phyloP scores from a whole-genome alignment of 192 early-diverging fungal genomes.

The Thoreauomyces humboldtii region DNA sequence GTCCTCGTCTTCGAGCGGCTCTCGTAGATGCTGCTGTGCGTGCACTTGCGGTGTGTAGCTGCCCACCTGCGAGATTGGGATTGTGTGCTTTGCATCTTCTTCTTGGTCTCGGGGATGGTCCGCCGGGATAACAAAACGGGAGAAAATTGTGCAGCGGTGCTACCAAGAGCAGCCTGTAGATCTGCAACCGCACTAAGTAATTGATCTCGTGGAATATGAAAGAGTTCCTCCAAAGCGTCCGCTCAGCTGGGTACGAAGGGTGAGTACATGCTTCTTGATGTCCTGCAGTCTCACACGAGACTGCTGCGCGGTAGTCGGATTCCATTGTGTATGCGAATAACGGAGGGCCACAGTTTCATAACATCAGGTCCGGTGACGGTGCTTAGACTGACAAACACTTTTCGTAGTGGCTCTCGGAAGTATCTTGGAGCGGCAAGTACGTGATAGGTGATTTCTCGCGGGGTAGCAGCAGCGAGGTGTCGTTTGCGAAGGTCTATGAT shows the following conservation, averaged over 20 bases:
- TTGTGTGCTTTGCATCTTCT: slow-evolving; percentile 55
- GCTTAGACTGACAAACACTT: slow-evolving; percentile 33
- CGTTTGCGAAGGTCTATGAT: slow-evolving; percentile 39
- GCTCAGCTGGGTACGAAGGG: too few relatives aligned
- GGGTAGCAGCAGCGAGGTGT: neutral
- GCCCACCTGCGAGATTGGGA: slow-evolving; percentile 72
- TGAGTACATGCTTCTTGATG: too few relatives aligned
- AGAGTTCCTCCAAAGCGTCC: too few relatives aligned
- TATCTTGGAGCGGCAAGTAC: slow-evolving; percentile 30
- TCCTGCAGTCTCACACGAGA: too few relatives aligned
- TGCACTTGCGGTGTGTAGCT: slow-evolving; percentile 61
- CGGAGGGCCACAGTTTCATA: slow-evolving; percentile 31
- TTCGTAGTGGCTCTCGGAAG: slow-evolving; percentile 51
- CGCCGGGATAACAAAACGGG: neutral
- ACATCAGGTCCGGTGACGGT: slow-evolving; percentile 33
- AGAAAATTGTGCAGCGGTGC: neutral
- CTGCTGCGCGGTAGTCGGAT: too few relatives aligned
- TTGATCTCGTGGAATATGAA: slow-evolving; percentile 61
- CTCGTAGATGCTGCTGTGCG: slow-evolving; percentile 55
- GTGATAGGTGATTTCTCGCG: slow-evolving; percentile 11
- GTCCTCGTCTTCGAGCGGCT: slow-evolving; percentile 69
- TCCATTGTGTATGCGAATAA: neutral
- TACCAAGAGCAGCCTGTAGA: slow-evolving; percentile 17
- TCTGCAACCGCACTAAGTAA: slow-evolving; percentile 52
- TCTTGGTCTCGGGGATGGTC: neutral